Percentiles rank a stretch among this genome's conserved stretches.
phyloP scores from a whole-genome alignment of 495 filamentous ascomycete genomes.

The Elaphomyces granulatus region DNA sequence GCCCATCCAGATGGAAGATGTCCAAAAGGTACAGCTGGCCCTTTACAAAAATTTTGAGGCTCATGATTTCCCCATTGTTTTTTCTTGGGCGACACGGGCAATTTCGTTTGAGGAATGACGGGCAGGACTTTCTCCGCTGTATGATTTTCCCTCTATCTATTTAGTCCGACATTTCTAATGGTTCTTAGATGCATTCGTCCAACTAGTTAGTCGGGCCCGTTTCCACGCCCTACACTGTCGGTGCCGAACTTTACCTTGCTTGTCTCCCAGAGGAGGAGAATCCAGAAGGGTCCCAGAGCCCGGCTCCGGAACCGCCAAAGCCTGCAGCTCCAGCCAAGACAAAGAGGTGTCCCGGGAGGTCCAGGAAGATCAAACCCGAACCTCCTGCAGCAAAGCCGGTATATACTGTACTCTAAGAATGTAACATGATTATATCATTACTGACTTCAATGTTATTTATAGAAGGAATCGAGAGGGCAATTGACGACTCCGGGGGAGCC shows the following conservation, averaged over 20 bases:
- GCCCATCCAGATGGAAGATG: background rate
- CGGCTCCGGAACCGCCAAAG: too few species aligned
- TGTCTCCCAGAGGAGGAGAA: too few species aligned
- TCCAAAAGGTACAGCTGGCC: background rate
- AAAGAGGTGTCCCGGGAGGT: too few species aligned
- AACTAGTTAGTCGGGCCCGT: background rate
- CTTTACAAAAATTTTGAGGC: background rate
- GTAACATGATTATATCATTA: too few species aligned
- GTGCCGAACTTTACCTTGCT: background rate
- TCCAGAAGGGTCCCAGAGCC: too few species aligned
- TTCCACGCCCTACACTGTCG: background rate
- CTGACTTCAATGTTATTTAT: too few species aligned
- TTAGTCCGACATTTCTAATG: background rate
- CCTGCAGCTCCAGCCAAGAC: too few species aligned
- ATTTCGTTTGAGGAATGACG: background rate
- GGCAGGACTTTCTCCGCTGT: background rate
- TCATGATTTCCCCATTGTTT: background rate
- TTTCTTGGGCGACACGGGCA: background rate
- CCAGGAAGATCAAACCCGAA: too few species aligned
- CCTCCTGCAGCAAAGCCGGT: too few species aligned
- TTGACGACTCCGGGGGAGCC: too few species aligned
- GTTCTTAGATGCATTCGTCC: background rate
- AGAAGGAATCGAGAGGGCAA: too few species aligned
- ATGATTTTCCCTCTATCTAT: background rate
- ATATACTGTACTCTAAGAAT: too few species aligned